phyloP scores from a whole-genome alignment of 306 rosid species.

The cucumber (Cucumis sativus) region DNA sequence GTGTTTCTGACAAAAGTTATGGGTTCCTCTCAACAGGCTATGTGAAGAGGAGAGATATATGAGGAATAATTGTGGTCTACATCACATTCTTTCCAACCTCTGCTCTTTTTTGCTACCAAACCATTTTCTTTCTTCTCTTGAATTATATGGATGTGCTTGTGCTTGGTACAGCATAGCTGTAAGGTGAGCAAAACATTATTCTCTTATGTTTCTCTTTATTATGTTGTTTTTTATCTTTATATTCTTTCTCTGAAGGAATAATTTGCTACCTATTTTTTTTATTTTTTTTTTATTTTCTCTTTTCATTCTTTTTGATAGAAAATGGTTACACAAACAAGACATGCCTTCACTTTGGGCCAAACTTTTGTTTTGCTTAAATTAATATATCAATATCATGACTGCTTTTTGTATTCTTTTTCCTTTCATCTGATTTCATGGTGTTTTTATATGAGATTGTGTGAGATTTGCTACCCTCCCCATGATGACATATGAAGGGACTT shows the following conservation, averaged over 20 bases:
- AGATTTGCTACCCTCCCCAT: constrained; percentile 44
- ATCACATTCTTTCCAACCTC: constrained; percentile 28
- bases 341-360: not conserved
- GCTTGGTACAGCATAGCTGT: constrained; percentile 59
- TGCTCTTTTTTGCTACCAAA: constrained; percentile 22
- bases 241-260: constrained; percentile 5
- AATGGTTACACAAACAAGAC: not conserved
- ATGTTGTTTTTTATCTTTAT: not conserved
- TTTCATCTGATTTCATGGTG: constrained; percentile 24
- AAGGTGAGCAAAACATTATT: constrained; percentile 16
- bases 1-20: constrained; percentile 40
- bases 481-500: constrained; percentile 35
- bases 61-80: constrained; percentile 49
- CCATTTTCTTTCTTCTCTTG: constrained; percentile 53
- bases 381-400: constrained; percentile 15
- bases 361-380: constrained; percentile 2
- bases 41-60: constrained; percentile 8
- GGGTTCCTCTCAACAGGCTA: constrained; percentile 17
- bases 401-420: constrained; percentile 29
- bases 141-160: constrained; percentile 38
- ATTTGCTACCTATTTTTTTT: not conserved
- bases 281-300: not conserved
- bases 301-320: not conserved
- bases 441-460: constrained; percentile 47
- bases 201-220: constrained; percentile 23